Percentiles rank a stretch among this genome's conserved stretches.
Evolutionary conservation across 2,329 filamentous ascomycete genomes (phyloP).

Genomic region (Neofusicoccum umdonicola): DNA sequence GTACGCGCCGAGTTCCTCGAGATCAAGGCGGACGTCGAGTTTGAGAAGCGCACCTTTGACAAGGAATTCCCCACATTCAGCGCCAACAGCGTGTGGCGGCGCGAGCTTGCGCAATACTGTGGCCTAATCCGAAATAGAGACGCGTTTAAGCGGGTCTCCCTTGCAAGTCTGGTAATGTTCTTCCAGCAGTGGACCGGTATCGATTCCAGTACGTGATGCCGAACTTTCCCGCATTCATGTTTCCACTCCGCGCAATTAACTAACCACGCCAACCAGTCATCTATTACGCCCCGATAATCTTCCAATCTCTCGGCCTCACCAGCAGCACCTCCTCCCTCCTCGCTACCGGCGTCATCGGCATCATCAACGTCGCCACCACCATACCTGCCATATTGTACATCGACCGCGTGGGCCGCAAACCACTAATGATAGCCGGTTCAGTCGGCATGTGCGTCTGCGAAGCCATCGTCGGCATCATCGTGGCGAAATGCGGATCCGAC

Average conservation of each 20-base stretch:
- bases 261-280: conserved; percentile 36
- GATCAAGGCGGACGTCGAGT: conserved; percentile 21
- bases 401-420: no score
- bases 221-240: not conserved
- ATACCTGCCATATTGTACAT: conserved; percentile 13
- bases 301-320: conserved; percentile 38
- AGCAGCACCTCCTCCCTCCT: conserved; percentile 27
- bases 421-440: no score
- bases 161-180: conserved; percentile 61
- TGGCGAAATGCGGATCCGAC: no score
- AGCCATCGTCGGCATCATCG: no score
- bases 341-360: conserved; percentile 13
- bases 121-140: conserved; percentile 49
- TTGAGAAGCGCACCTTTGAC: conserved; percentile 17
- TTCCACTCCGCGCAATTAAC: not conserved
- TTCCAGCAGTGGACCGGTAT: conserved; percentile 43
- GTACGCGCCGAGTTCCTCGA: conserved; percentile 22
- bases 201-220: conserved; percentile 40
- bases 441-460: no score
- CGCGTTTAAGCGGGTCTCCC: conserved; percentile 49
- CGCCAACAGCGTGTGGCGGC: not conserved
- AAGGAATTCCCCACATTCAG: conserved; percentile 53
- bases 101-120: conserved; percentile 25
- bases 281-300: conserved; percentile 48
- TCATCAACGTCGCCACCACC: conserved; percentile 17